These are phyloP conservation scores for Eimeria maxima DNA, from an alignment of 169 alveolate species.

Conservation along the genomic window DNA sequence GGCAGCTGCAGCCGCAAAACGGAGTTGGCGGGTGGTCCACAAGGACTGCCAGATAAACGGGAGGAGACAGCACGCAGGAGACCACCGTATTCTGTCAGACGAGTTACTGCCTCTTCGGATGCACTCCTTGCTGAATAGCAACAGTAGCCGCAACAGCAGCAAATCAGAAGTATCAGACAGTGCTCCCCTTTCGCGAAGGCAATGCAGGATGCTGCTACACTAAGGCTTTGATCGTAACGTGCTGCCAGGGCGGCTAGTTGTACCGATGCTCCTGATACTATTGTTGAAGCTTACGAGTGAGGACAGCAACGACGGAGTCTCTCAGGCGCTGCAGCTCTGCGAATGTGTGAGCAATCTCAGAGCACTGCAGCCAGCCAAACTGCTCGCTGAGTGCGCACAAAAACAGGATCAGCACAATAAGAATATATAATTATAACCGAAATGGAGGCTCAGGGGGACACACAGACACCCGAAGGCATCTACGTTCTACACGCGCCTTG, in stretches of 20 bases:
- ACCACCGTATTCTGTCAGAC: conserved; percentile 12
- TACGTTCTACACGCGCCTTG: background rate
- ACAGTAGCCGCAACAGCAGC: background rate
- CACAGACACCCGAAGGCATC: background rate
- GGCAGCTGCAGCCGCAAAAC: conserved; percentile 57
- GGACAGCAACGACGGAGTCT: conserved; percentile 23
- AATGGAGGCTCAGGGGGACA: background rate
- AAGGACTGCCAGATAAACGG: conserved; percentile 2
- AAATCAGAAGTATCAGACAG: background rate
- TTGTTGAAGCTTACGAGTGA: conserved; percentile 27
- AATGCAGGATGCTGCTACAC: background rate
- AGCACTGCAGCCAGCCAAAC: conserved; percentile 58
- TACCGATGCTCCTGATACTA: background rate
- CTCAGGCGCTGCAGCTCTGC: conserved; percentile 56
- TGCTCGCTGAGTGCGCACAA: conserved; percentile 22
- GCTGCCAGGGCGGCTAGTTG: background rate
- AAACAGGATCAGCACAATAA: background rate
- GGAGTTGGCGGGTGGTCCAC: background rate
- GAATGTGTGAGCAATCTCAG: conserved; percentile 33
- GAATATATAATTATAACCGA: background rate
- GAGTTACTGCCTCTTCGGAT: conserved; percentile 23
- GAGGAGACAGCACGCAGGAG: conserved; percentile 51
- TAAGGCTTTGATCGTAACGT: background rate
- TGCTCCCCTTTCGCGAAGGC: background rate
- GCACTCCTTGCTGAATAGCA: conserved; percentile 24